Evolutionary conservation across 108 stramenopile species (phyloP).

Genomic region (Cyclostephanos tholiformis): DNA sequence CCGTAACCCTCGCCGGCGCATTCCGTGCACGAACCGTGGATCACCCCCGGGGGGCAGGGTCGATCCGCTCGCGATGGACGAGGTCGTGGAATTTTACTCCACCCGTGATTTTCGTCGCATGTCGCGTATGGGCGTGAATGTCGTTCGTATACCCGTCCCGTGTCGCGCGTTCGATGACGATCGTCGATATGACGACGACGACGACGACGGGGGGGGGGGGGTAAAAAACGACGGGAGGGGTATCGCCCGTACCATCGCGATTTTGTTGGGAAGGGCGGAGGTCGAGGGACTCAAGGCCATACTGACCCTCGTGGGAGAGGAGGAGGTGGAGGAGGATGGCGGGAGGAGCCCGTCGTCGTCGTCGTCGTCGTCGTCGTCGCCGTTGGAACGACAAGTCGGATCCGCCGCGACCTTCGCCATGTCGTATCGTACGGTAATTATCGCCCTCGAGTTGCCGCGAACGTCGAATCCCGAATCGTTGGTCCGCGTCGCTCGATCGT

Average conservation of each 20-base stretch:
- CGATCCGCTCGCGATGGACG: conserved; percentile 36
- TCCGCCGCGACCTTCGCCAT: conserved; percentile 58
- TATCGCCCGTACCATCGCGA: conserved; percentile 4
- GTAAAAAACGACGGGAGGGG: no score
- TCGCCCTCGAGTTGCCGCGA: conserved; percentile 59
- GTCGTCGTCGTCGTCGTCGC: no score
- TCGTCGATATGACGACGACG: no score
- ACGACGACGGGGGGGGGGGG: no score
- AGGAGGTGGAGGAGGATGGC: not conserved
- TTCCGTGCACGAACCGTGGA: conserved; percentile 60
- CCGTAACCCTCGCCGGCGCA: conserved; percentile 70
- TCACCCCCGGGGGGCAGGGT: conserved; percentile 42
- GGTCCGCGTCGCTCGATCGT: conserved; percentile 40
- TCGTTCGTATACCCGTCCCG: conserved; percentile 71
- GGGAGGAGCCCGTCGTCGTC: no score
- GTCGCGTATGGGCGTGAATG: conserved; percentile 63
- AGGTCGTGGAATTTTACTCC: conserved; percentile 54
- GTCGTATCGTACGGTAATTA: conserved; percentile 18
- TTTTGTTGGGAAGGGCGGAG: conserved; percentile 26
- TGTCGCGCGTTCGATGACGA: conserved; percentile 49
- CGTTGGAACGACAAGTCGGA: conserved; percentile 31
- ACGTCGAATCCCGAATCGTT: conserved; percentile 20
- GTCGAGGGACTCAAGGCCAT: conserved; percentile 54
- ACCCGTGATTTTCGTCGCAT: conserved; percentile 65
- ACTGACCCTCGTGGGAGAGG: conserved; percentile 29